phyloP scores from a whole-genome alignment of 768 basidiomycete species.

The Mycena leptocephala region DNA sequence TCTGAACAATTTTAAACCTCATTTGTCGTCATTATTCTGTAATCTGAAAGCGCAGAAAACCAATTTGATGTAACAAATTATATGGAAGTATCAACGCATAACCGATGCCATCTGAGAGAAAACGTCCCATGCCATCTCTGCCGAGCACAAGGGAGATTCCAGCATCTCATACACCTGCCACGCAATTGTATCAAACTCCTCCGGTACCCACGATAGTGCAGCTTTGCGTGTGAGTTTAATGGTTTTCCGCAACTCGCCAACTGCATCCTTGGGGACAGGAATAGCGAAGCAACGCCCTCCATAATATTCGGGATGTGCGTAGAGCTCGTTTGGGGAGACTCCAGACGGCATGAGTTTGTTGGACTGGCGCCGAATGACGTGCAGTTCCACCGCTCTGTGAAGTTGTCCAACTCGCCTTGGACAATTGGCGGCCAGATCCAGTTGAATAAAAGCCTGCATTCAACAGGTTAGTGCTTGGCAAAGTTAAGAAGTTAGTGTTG shows the following conservation, averaged over 20 bases:
- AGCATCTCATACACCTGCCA: neutral
- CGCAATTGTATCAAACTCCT: neutral
- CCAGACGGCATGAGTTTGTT: constrained; percentile 47
- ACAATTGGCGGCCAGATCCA: constrained; percentile 50
- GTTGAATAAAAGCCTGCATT: constrained; percentile 33
- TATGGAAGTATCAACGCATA: neutral
- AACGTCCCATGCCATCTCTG: constrained; percentile 2
- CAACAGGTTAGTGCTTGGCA: neutral
- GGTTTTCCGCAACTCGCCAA: neutral
- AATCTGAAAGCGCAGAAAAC: no score
- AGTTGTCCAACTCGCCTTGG: constrained; percentile 42
- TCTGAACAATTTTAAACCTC: neutral
- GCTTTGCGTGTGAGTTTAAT: neutral
- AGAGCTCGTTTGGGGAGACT: constrained; percentile 32
- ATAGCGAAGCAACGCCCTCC: constrained; percentile 13
- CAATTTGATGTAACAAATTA: no score
- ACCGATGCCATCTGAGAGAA: neutral
- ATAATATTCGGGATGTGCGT: constrained; percentile 10
- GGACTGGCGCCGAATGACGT: constrained; percentile 37
- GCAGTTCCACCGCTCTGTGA: constrained; percentile 47
- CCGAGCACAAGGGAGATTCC: neutral
- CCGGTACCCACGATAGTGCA: neutral
- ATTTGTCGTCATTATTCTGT: neutral
- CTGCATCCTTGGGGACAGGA: neutral
- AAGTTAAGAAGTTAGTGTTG: neutral